Evolutionary conservation across 2,329 filamentous ascomycete species (phyloP).

Genomic region (Cordyceps tenuipes): DNA sequence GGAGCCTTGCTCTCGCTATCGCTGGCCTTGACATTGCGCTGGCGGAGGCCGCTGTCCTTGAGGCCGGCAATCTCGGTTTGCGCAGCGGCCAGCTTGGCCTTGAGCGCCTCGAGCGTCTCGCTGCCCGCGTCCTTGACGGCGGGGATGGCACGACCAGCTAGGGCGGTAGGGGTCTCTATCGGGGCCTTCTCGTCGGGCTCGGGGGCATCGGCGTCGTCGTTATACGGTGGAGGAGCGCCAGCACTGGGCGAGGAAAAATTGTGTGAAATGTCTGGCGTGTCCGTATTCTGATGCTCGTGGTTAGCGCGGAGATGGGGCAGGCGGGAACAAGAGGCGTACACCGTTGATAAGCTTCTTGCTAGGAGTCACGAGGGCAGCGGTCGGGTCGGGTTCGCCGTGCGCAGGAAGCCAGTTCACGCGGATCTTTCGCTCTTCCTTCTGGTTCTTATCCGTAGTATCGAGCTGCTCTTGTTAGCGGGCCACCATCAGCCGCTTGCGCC

Average conservation of each 20-base stretch:
- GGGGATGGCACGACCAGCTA: constrained; percentile 32
- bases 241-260: constrained; percentile 37
- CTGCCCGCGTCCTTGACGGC: constrained; percentile 38
- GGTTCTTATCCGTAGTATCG: constrained; percentile 66
- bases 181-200: constrained; percentile 19
- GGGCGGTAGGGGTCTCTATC: constrained; percentile 16
- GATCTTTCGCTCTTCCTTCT: constrained; percentile 91
- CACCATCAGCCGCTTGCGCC: background rate
- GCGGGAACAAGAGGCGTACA: constrained; percentile 24
- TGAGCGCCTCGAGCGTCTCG: constrained; percentile 50
- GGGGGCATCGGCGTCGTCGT: constrained; percentile 24
- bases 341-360: constrained; percentile 33
- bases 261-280: constrained; percentile 37
- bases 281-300: constrained; percentile 21
- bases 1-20: constrained; percentile 41
- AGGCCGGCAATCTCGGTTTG: constrained; percentile 64
- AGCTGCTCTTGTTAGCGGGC: constrained; percentile 47
- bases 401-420: constrained; percentile 75
- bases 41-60: constrained; percentile 65
- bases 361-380: constrained; percentile 28
- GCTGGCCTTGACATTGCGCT: constrained; percentile 59
- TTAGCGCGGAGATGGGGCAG: constrained; percentile 7
- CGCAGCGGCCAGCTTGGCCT: constrained; percentile 65
- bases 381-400: constrained; percentile 32
- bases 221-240: constrained; percentile 27